These are phyloP conservation scores for Ceratocystis cubensis DNA, from an alignment of 2,329 filamentous ascomycete genomes.

Conservation along the genomic window DNA sequence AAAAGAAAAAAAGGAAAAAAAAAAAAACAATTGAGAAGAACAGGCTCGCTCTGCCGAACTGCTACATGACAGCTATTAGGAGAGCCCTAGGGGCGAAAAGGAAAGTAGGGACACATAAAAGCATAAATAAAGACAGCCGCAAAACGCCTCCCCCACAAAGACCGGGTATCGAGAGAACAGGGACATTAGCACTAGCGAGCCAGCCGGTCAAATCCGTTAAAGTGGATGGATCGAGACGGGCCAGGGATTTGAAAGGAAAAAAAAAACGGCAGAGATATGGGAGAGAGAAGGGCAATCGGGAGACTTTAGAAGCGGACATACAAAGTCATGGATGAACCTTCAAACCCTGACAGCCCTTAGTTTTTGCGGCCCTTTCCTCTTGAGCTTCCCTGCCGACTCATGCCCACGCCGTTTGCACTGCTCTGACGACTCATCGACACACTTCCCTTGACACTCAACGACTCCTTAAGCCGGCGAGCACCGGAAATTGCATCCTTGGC, in stretches of 20 bases:
- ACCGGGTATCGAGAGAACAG: slow-evolving; percentile 2
- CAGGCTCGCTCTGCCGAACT: background rate
- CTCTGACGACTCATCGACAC: slow-evolving; percentile 45
- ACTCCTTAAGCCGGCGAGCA: slow-evolving; percentile 42
- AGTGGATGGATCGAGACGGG: no score
- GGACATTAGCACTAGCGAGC: background rate
- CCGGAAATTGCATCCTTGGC: slow-evolving; percentile 46
- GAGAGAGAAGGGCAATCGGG: no score
- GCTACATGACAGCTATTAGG: background rate
- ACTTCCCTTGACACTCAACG: slow-evolving; percentile 24
- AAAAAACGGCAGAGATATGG: no score
- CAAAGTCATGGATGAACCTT: background rate
- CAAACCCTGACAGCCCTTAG: slow-evolving; percentile 18
- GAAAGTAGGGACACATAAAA: slow-evolving; percentile 22
- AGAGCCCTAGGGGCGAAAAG: background rate
- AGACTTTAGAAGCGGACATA: no score
- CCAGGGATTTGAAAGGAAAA: no score
- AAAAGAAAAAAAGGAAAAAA: no score
- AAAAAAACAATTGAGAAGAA: background rate
- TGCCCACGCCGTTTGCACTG: slow-evolving; percentile 42
- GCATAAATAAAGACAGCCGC: background rate
- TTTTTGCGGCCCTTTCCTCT: slow-evolving; percentile 36
- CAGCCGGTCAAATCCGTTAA: background rate
- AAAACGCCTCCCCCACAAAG: background rate
- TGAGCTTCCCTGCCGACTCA: slow-evolving; percentile 43